Percentiles rank a stretch among this genome's conserved stretches.
phyloP scores from a whole-genome alignment of 2,329 filamentous ascomycete genomes.

The Penicillium brasilianum region DNA sequence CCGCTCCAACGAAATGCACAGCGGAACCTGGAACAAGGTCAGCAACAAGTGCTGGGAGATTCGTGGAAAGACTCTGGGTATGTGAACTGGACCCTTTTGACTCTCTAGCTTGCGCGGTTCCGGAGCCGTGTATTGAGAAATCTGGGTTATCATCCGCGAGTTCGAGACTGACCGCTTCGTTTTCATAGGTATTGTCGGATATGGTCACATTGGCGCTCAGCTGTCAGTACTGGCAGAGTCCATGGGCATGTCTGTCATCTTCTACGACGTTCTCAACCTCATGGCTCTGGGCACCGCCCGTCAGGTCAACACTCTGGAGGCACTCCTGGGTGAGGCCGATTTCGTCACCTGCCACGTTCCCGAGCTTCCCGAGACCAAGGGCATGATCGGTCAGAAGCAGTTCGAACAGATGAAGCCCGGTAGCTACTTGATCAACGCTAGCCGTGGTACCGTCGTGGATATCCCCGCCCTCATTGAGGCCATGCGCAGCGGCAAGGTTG shows the following conservation, averaged over 20 bases:
- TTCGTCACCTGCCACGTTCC: slow-evolving; percentile 96
- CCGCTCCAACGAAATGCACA: slow-evolving; percentile 91
- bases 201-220: slow-evolving; percentile 96
- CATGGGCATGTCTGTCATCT: slow-evolving; percentile 98
- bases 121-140: not conserved
- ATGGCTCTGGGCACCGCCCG: slow-evolving; percentile 91
- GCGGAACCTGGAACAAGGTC: slow-evolving; percentile 97
- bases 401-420: slow-evolving; percentile 90
- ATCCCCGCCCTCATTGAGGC: slow-evolving; percentile 90
- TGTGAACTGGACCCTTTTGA: slow-evolving; percentile 31
- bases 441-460: slow-evolving; percentile 89
- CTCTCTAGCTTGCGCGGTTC: not conserved
- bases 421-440: slow-evolving; percentile 94
- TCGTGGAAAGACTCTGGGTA: slow-evolving; percentile 91
- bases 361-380: slow-evolving; percentile 87
- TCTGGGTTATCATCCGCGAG: not conserved
- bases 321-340: slow-evolving; percentile 78
- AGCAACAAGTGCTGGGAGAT: slow-evolving; percentile 98
- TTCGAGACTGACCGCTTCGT: slow-evolving; percentile 20
- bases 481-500: slow-evolving; percentile 83
- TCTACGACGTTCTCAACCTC: slow-evolving; percentile 91
- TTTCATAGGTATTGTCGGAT: slow-evolving; percentile 80
- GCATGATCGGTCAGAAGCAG: slow-evolving; percentile 82
- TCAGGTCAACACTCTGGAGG: slow-evolving; percentile 79
- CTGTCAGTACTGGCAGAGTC: slow-evolving; percentile 93